Base-by-base conservation (phyloP, 768 basidiomycete species). In the Chiua virens region DNA sequence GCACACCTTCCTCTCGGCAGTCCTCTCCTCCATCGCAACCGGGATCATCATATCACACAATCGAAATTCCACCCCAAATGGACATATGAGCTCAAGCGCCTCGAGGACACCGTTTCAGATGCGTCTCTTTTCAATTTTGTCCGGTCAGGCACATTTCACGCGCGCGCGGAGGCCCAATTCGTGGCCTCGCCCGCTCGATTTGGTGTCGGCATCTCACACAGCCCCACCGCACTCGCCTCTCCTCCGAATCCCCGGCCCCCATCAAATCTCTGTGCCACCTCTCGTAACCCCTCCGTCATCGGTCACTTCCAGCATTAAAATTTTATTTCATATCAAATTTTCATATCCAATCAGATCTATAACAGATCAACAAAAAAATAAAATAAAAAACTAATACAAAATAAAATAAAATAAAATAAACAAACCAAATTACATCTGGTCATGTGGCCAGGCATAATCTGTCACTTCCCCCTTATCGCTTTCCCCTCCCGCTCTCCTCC, bases 81-180 rank as follows among this genome's bases (percentile, higher is more conserved):
- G 67, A 1, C 23, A 66, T 69, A 66, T 69, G 51, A 54, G 25
- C 8, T 32, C 52, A 53, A 47, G 36, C 48, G 47, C 53, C 54
- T 66, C 64, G 64, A 66, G 58, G 42, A 42, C 50, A 66, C 53
- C 56, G 64, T 66, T 68, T 66, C 64, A 66, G 66, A 58, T 64
- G 34, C 65, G 42, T 7, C 54, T 58, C 52, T 50, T 45, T 53
- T 53, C 63, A 67, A 52, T 56, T 62, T 64, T 54, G 58, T 47
- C 52, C 42, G 37, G 28, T 47, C 65, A 67, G 65, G 65, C 60
- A 67, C 63, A 6, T 30, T 50, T 34, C 42, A n/a, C 32, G 18
- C 50, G 42, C 42, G 62, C 65, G 64, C 67, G 65, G 65, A 54
- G n/a, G 47, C 14, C 42, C 30, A 64, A 57, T 54, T 25, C 56